Conservation (phyloP, 495 filamentous ascomycete species). For the Darksidea phi region DNA sequence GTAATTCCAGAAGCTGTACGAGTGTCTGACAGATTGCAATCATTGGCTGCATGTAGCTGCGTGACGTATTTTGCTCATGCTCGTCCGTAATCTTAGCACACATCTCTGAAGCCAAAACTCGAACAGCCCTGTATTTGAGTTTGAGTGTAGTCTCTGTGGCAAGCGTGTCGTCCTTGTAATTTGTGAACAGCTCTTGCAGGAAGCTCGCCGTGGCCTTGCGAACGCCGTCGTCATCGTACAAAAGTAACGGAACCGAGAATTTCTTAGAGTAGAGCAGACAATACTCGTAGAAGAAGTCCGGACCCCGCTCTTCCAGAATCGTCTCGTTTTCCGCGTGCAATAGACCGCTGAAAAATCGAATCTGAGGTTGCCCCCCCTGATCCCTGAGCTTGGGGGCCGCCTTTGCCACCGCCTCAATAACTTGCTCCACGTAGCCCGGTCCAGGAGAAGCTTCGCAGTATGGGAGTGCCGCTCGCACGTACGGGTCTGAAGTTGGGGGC, state of each 20-base stretch:
- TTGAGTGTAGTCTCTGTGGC: background rate
- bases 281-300: constrained; percentile 25
- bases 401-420: constrained; percentile 13
- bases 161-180: constrained; percentile 2
- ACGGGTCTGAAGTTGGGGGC: constrained; percentile 20
- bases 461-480: constrained; percentile 25
- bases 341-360: constrained; percentile 25
- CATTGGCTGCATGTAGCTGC: constrained; percentile 28
- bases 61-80: constrained; percentile 15
- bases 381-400: constrained; percentile 13
- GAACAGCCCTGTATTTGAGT: constrained; percentile 14
- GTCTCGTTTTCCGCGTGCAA: constrained; percentile 15
- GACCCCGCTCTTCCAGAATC: constrained; percentile 4
- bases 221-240: constrained; percentile 30
- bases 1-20: background rate
- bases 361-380: constrained; percentile 13
- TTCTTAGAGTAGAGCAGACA: constrained; percentile 3
- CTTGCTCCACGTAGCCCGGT: background rate
- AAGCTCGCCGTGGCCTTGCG: constrained; percentile 7
- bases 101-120: constrained; percentile 6
- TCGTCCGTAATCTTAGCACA: constrained; percentile 12
- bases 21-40: constrained; percentile 7
- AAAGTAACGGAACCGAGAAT: constrained; percentile 21
- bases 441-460: constrained; percentile 25
- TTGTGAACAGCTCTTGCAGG: constrained; percentile 20